Conservation (phyloP, 2,329 filamentous ascomycete genomes). For the Arthrobotrys pseudoclavata region DNA sequence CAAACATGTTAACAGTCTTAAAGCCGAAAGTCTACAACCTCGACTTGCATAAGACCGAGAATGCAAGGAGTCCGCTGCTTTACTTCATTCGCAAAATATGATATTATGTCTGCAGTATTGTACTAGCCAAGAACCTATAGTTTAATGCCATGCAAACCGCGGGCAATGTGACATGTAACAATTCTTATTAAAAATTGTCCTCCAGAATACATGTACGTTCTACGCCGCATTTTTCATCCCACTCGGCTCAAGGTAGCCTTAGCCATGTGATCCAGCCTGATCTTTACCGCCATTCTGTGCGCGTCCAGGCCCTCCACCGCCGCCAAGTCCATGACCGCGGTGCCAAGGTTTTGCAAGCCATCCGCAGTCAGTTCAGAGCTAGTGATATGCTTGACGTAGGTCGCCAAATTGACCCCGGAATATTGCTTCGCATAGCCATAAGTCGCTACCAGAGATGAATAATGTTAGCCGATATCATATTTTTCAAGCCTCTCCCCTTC, state of each 20-base stretch:
- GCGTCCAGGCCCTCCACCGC: slow-evolving; percentile 95
- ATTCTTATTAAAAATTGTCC: not conserved
- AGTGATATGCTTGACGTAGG: slow-evolving; percentile 98
- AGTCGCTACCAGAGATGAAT: slow-evolving; percentile 74
- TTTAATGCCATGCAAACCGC: slow-evolving; percentile 21
- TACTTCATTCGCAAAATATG: slow-evolving; percentile 8
- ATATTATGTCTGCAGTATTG: not conserved
- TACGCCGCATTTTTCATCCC: not conserved
- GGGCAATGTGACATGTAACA: slow-evolving; percentile 24
- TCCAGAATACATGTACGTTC: slow-evolving; percentile 3
- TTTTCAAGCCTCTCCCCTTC: slow-evolving; percentile 8
- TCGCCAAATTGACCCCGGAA: slow-evolving; percentile 94
- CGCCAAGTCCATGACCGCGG: slow-evolving; percentile 93
- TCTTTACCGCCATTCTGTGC: slow-evolving; percentile 80
- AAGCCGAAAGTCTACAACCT: not conserved
- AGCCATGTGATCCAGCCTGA: slow-evolving; percentile 71
- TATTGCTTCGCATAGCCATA: slow-evolving; percentile 99
- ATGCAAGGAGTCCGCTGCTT: slow-evolving; percentile 23
- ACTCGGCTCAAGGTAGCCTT: not conserved
- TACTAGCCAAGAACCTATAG: not conserved
- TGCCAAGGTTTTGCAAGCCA: slow-evolving; percentile 85
- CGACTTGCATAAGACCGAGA: not conserved
- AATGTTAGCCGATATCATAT: slow-evolving; percentile 53
- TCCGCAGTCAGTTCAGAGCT: slow-evolving; percentile 89
- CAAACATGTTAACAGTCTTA: slow-evolving; percentile 4